Base-by-base conservation (phyloP, 1,284 basidiomycete species). In the Fomitopsis pinicola region DNA sequence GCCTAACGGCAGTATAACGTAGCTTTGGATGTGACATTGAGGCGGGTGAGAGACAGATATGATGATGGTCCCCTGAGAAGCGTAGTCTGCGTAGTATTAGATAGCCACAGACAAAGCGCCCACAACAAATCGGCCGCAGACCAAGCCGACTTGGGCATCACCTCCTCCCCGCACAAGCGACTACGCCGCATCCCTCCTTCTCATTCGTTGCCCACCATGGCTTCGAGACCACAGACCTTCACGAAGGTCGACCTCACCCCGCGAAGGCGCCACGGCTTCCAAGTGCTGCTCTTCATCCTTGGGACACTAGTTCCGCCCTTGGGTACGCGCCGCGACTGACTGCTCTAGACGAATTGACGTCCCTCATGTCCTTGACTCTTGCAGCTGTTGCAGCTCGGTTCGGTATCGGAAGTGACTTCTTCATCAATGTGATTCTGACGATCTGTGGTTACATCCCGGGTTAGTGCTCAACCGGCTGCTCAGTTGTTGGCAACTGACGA, bases 321-420 rank as follows among this genome's bases (percentile, higher is more conserved):
- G 52, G 94, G 95, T 96, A 55, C 63, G 83, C 79, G 26, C 57
- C 38, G n/a, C 52, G 53, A 56, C 58, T 28, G 26, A 36, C 56
- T 19, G 30, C 19, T 26, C 19, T 17, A 33, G 53, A 22, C 1
- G 44, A 17, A 56, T 38, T 30, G 60, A 42, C 61, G 22, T 61
- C 50, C 57, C 59, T 59, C 36, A 35, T 42, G 45, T 58, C 40
- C 3, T 30, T 15, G 26, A 19, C 10, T 46, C 36, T 59, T 68
- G 12, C 70, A 95, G 97, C 97, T 64, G 95, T 99, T 45, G 92
- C 94, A 36, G 90, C 94, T 33, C 85, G 97, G 61, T 99, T 99
- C 76, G 97, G 97, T 33, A 86, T 98, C 68, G 95, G 94, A 5
- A 78, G 76, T 48, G 97, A 98, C 76, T 97, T 98, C 76, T 96